Conservation (phyloP, 2,329 filamentous ascomycete genomes). For the Celoporthe dispersa region DNA sequence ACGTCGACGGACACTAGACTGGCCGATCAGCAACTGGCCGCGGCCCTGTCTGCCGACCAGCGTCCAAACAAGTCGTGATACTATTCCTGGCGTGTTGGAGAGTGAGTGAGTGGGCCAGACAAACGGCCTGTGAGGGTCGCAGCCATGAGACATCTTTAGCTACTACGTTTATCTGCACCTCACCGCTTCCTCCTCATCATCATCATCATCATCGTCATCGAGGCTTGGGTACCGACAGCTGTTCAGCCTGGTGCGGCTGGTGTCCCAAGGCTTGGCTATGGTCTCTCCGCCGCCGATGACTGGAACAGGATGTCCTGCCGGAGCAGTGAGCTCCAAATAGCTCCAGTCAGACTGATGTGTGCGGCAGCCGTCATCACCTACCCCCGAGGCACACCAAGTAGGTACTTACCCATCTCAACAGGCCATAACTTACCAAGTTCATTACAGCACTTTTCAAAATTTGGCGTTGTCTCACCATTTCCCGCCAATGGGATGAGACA, state of each 20-base stretch:
- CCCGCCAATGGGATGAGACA: not conserved
- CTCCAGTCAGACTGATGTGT: not conserved
- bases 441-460: not conserved
- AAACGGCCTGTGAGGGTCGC: not conserved
- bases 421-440: not conserved
- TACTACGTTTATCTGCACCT: not conserved
- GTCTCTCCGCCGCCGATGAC: not conserved
- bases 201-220: not conserved
- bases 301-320: not conserved
- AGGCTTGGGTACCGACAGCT: not conserved
- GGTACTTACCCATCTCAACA: too few relatives aligned
- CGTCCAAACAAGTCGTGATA: not conserved
- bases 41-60: constrained; percentile 8
- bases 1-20: not conserved
- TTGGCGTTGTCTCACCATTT: not conserved
- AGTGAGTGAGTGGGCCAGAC: not conserved
- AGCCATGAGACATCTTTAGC: not conserved
- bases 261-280: not conserved
- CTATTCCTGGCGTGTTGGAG: not conserved
- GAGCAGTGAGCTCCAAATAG: not conserved
- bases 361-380: not conserved
- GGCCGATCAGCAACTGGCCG: not conserved
- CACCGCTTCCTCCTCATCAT: not conserved
- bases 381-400: not conserved
- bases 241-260: not conserved